These are phyloP conservation scores for Dipodascus geniculatus DNA, from an alignment of 805 yeast genomes.

Conservation along the genomic window DNA sequence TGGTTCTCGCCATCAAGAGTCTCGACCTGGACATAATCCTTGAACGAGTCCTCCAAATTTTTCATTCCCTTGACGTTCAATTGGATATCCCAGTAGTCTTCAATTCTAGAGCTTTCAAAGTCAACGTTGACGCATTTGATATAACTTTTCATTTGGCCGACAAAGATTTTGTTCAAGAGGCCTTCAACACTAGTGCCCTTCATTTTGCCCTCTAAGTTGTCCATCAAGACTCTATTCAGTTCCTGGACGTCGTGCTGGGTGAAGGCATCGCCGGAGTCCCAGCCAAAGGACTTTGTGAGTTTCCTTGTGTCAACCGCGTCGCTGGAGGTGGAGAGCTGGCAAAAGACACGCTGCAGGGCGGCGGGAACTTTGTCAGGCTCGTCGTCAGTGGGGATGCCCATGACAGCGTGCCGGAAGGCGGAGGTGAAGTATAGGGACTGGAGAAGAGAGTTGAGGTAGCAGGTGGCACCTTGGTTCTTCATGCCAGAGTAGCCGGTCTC, in stretches of 20 bases:
- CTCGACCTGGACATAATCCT: slow-evolving; percentile 80
- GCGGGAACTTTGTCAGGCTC: slow-evolving; percentile 56
- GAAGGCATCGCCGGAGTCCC: slow-evolving; percentile 93
- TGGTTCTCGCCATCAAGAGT: slow-evolving; percentile 89
- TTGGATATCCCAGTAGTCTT: slow-evolving; percentile 98
- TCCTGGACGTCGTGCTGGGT: slow-evolving; percentile 98
- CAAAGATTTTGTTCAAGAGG: slow-evolving; percentile 69
- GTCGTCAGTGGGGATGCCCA: slow-evolving; percentile 72
- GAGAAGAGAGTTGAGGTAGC: slow-evolving; percentile 83
- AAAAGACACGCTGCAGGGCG: slow-evolving; percentile 82
- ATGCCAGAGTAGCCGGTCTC: slow-evolving; percentile 88
- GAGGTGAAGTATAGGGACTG: slow-evolving; percentile 86
- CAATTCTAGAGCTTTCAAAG: slow-evolving; percentile 81
- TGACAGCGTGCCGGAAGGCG: slow-evolving; percentile 72
- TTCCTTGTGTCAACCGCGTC: slow-evolving; percentile 77
- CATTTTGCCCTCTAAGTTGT: slow-evolving; percentile 81
- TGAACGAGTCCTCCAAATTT: slow-evolving; percentile 63
- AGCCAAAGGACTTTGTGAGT: slow-evolving; percentile 86
- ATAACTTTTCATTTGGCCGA: slow-evolving; percentile 93
- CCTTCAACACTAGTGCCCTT: slow-evolving; percentile 75
- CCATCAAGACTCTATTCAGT: slow-evolving; percentile 90
- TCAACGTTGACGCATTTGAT: slow-evolving; percentile 88
- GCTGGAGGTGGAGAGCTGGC: slow-evolving; percentile 58
- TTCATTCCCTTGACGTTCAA: slow-evolving; percentile 78
- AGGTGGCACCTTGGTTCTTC: slow-evolving; percentile 95